phyloP scores from a whole-genome alignment of 768 basidiomycete genomes.

The Mrakia gelida region DNA sequence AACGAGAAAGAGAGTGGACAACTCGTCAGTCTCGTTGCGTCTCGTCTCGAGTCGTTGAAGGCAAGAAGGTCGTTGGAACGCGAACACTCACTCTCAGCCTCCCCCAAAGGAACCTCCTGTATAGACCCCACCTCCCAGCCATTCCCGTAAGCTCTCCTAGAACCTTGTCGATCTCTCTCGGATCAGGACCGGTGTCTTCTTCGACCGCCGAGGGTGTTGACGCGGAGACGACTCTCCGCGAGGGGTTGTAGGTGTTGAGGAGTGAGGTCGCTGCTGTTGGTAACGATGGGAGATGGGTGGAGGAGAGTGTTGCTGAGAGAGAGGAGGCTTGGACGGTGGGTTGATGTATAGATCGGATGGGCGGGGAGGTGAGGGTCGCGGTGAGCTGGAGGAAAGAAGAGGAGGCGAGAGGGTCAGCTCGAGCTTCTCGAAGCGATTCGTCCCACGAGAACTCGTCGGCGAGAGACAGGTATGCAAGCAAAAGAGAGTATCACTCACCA shows the following conservation, averaged over 20 bases:
- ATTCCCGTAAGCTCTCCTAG: conserved; percentile 85
- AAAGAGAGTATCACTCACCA: too few relatives aligned
- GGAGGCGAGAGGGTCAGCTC: too few relatives aligned
- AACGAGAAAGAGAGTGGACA: neutral
- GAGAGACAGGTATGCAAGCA: too few relatives aligned
- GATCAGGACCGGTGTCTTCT: conserved; percentile 61
- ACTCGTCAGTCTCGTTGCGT: neutral
- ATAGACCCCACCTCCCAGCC: conserved; percentile 85
- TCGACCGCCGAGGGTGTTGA: conserved; percentile 24
- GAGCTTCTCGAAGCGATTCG: too few relatives aligned
- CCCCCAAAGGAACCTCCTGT: conserved; percentile 78
- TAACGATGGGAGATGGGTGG: conserved; percentile 22
- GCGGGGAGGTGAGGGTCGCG: conserved; percentile 9
- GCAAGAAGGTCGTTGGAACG: neutral
- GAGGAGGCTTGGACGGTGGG: neutral
- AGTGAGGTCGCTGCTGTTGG: conserved; percentile 24
- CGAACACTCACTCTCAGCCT: conserved; percentile 56
- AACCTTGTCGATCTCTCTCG: conserved; percentile 83
- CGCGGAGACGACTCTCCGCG: conserved; percentile 5
- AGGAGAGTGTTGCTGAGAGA: conserved; percentile 12
- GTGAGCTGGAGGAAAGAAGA: conserved; percentile 2
- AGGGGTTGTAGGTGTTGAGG: conserved; percentile 27
- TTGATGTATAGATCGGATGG: neutral
- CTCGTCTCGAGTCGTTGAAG: neutral
- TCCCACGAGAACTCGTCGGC: too few relatives aligned